Evolutionary conservation across 164 flowering plant species (phyloP), one percentile per base, ranked within the genome.

Genomic region (Chloranthus sessilifolius): DNA sequence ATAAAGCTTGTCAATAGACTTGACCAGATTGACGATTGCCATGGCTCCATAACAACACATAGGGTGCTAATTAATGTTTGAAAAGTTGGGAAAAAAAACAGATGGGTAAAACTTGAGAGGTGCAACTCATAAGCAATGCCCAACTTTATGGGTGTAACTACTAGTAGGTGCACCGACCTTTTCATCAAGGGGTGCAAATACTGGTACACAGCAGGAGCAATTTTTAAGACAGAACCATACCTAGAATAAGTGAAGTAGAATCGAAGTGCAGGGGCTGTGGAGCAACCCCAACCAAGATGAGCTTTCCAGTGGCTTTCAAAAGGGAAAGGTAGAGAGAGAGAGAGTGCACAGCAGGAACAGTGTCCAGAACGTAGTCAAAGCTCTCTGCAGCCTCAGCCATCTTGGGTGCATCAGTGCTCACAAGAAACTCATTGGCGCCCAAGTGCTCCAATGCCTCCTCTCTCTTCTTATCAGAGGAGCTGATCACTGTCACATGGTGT

Each of bases 291-390:
- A 78, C 60, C 16, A 74, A 4, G 5, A 72, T 21, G 5, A 78
- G 35, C 66, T 73, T 77, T 20, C 83, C 82, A 5, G 64, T 52
- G 12, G 64, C 49, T 40, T 74, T 77, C 23, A 80, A 64, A 7
- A 80, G 68, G 2, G 75, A 44, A 41, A 74, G 55, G 55, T 73
- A 71, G 5, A 62, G 14, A 25, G 71, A 37, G 11, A 75, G 41
- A 10, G 57, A 49, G 46, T 81, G 83, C 0, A 58, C 54, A 9
- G 52, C 87, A 0, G 80, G 80, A 12, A 78, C 59, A 15, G 78
- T 78, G 71, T 78, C 81, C 3, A 78, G 66, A 51, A 81, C 69
- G 44, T 64, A 78, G 56, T 76, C 80, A 0, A 80, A 72, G 40
- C 64, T 71, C 11, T 58, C 61, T 20, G 59, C 55, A 5, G 78